These are phyloP conservation scores for Fusarium sp. DNA, from an alignment of 2,329 filamentous ascomycete species.

Conservation along the genomic window DNA sequence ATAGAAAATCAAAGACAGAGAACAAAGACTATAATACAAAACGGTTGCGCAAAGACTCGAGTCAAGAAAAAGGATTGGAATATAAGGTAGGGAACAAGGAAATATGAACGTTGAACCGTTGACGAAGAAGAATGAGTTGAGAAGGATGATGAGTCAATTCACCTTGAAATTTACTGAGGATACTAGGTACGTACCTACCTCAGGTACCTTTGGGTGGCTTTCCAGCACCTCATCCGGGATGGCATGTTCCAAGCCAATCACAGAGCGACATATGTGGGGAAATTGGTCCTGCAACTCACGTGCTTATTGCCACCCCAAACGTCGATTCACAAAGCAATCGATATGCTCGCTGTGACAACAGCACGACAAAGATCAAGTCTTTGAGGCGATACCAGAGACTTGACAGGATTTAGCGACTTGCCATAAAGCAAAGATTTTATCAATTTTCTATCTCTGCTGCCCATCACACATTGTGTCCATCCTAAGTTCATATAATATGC, in stretches of 20 bases:
- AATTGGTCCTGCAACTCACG: background rate
- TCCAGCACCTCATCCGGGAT: slow-evolving; percentile 15
- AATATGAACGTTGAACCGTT: slow-evolving; percentile 1
- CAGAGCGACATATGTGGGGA: background rate
- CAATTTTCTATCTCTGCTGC: slow-evolving; percentile 23
- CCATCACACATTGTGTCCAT: slow-evolving; percentile 2
- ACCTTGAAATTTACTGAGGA: slow-evolving; percentile 19
- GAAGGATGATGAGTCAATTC: slow-evolving; percentile 29
- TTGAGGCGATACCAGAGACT: no score
- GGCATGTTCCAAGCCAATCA: slow-evolving; percentile 23
- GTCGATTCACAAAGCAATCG: no score
- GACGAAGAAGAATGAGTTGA: background rate
- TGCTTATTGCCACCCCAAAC: slow-evolving; percentile 1
- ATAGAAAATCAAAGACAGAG: background rate
- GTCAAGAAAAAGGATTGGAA: background rate
- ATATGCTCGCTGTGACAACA: no score
- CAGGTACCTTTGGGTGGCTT: background rate
- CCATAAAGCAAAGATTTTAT: slow-evolving; percentile 3
- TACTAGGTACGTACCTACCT: background rate
- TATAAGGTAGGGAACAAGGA: background rate
- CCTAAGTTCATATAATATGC: background rate
- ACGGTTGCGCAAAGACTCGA: background rate
- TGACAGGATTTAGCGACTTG: background rate
- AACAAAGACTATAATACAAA: background rate
- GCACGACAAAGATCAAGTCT: background rate